Conservation (phyloP, 1,139 yeast species). For the Kodamaea sp. region DNA sequence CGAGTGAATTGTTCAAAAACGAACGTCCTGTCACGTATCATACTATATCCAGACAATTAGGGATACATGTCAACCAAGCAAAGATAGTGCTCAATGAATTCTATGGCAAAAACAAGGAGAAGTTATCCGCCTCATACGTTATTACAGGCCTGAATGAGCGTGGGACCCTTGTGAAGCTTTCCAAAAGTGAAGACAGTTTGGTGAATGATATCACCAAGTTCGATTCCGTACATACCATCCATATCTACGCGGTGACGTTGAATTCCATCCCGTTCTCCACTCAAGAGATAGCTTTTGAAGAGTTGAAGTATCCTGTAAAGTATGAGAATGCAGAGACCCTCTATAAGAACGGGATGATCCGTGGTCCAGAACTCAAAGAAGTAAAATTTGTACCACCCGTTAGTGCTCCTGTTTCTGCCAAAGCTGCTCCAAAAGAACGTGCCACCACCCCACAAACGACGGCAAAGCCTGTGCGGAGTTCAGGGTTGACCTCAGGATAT, state of each 20-base stretch:
- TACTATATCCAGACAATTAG: slow-evolving; percentile 27
- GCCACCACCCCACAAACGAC: slow-evolving; percentile 5
- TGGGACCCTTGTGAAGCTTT: slow-evolving; percentile 22
- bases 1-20: slow-evolving; percentile 27
- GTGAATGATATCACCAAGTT: slow-evolving; percentile 20
- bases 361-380: slow-evolving; percentile 32
- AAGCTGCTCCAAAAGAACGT: slow-evolving; percentile 1
- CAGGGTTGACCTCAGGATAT: slow-evolving; percentile 27
- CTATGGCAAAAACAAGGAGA: slow-evolving; percentile 32
- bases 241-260: slow-evolving; percentile 32
- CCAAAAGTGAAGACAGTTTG: slow-evolving; percentile 17
- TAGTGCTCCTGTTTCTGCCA: background rate
- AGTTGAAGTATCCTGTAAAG: slow-evolving; percentile 23
- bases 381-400: slow-evolving; percentile 10
- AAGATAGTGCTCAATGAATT: slow-evolving; percentile 33
- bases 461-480: slow-evolving; percentile 15
- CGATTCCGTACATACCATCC: slow-evolving; percentile 27
- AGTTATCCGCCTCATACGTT: slow-evolving; percentile 35
- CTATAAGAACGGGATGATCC: slow-evolving; percentile 33
- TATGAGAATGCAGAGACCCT: slow-evolving; percentile 21
- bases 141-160: slow-evolving; percentile 28
- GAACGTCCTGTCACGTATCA: slow-evolving; percentile 32
- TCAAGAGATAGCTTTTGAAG: slow-evolving; percentile 33
- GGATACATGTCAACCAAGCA: slow-evolving; percentile 31
- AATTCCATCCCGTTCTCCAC: slow-evolving; percentile 18